phyloP scores from a whole-genome alignment of 2,329 filamentous ascomycete species.

The Zarea fungicola region DNA sequence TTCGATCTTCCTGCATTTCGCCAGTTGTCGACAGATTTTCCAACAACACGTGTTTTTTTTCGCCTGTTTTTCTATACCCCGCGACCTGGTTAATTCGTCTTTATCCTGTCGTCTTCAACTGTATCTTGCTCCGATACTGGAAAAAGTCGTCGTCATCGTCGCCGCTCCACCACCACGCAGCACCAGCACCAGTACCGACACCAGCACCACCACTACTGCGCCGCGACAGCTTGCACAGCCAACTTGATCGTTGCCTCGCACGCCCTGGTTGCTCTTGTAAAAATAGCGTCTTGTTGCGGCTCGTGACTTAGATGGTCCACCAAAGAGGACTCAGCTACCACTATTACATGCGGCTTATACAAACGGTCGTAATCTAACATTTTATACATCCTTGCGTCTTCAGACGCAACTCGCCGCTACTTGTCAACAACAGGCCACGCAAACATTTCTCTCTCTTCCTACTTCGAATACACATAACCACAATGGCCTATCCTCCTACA shows the following conservation, averaged over 20 bases:
- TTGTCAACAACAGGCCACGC: background rate
- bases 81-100: too few relatives aligned
- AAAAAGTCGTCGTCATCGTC: slow-evolving; percentile 13
- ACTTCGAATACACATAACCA: background rate
- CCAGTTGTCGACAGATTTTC: too few relatives aligned
- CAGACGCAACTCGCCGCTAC: background rate
- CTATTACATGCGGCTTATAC: slow-evolving; percentile 6
- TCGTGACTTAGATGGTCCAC: background rate
- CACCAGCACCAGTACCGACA: too few relatives aligned
- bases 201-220: slow-evolving; percentile 5
- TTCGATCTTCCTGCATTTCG: too few relatives aligned
- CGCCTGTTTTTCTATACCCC: too few relatives aligned
- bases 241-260: background rate
- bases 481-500: slow-evolving; percentile 33
- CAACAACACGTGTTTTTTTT: too few relatives aligned
- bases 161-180: slow-evolving; percentile 3
- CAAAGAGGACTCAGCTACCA: background rate
- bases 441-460: background rate
- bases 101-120: background rate
- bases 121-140: background rate
- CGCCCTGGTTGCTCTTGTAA: background rate
- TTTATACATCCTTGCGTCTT: background rate
- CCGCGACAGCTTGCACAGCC: slow-evolving; percentile 11
- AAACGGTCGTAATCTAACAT: slow-evolving; percentile 5
- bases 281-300: background rate